These are phyloP conservation scores for Fagus sylvatica DNA, from an alignment of 306 rosid genomes.

Conservation along the genomic window DNA sequence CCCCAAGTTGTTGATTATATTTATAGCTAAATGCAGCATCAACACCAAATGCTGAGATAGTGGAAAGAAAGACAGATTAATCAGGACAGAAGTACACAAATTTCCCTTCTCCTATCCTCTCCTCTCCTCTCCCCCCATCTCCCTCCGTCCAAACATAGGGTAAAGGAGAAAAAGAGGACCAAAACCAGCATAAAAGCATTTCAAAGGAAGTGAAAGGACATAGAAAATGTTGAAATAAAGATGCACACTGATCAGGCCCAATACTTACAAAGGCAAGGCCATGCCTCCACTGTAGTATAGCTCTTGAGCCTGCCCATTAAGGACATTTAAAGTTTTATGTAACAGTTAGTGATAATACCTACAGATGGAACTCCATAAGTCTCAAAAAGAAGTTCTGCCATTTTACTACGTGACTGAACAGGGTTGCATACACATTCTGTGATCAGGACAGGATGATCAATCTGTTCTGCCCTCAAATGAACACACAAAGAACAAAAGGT, in stretches of 20 bases:
- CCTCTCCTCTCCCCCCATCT: too few species aligned
- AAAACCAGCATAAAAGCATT: constrained; percentile 1
- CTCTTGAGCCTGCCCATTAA: background rate
- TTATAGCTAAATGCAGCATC: constrained; percentile 95
- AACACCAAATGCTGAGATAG: constrained; percentile 82
- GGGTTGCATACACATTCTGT: constrained; percentile 97
- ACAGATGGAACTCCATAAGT: constrained; percentile 94
- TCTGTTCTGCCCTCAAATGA: constrained; percentile 81
- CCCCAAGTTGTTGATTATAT: constrained; percentile 75
- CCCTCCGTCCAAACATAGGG: too few species aligned
- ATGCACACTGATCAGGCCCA: background rate
- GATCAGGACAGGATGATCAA: constrained; percentile 91
- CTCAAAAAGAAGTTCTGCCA: constrained; percentile 97
- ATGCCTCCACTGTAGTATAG: background rate
- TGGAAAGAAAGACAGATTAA: constrained; percentile 25
- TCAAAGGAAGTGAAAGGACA: background rate
- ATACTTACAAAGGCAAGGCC: constrained; percentile 14
- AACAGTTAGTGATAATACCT: constrained; percentile 47
- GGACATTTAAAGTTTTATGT: constrained; percentile 5
- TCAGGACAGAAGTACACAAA: background rate
- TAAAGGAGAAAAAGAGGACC: background rate
- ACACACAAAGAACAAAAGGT: constrained; percentile 31
- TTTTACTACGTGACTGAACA: constrained; percentile 90
- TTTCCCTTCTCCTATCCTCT: background rate
- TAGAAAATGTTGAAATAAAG: background rate